A percentile compares a stretch with the other conserved stretches of the same genome.
phyloP scores from a whole-genome alignment of 2,329 filamentous ascomycete genomes.

The Neofusicoccum kwambonambiense region DNA sequence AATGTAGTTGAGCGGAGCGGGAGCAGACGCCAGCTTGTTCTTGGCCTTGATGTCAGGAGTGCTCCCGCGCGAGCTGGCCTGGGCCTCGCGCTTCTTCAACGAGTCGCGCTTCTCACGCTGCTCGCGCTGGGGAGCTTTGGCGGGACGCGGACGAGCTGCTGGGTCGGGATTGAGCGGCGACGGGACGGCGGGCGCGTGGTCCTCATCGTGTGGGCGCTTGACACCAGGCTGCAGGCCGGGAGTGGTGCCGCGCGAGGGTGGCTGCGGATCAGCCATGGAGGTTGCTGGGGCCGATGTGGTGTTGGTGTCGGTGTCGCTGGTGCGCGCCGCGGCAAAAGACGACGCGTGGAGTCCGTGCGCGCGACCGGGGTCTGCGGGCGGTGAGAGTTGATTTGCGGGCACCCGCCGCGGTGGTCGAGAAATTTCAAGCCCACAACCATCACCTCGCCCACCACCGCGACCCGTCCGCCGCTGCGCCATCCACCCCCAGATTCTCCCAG shows the following conservation, averaged over 20 bases:
- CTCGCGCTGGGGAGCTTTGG: slow-evolving; percentile 36
- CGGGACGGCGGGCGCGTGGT: slow-evolving; percentile 61
- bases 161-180: slow-evolving; percentile 68
- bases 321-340: background rate
- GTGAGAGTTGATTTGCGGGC: background rate
- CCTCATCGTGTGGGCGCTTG: slow-evolving; percentile 17
- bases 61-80: slow-evolving; percentile 36
- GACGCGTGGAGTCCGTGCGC: background rate
- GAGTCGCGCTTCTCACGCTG: slow-evolving; percentile 54
- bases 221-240: slow-evolving; percentile 25
- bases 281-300: background rate
- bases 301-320: background rate
- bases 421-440: slow-evolving; percentile 16
- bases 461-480: background rate
- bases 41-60: slow-evolving; percentile 44
- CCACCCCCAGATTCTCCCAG: background rate
- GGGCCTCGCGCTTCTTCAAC: slow-evolving; percentile 53
- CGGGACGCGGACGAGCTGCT: slow-evolving; percentile 42
- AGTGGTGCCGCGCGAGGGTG: slow-evolving; percentile 37
- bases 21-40: slow-evolving; percentile 33
- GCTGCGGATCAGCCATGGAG: slow-evolving; percentile 36
- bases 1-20: slow-evolving; percentile 52
- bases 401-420: background rate
- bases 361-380: background rate
- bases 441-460: background rate